phyloP scores from a whole-genome alignment of 192 early-diverging fungal species.

The Entophlyctis helioformis region DNA sequence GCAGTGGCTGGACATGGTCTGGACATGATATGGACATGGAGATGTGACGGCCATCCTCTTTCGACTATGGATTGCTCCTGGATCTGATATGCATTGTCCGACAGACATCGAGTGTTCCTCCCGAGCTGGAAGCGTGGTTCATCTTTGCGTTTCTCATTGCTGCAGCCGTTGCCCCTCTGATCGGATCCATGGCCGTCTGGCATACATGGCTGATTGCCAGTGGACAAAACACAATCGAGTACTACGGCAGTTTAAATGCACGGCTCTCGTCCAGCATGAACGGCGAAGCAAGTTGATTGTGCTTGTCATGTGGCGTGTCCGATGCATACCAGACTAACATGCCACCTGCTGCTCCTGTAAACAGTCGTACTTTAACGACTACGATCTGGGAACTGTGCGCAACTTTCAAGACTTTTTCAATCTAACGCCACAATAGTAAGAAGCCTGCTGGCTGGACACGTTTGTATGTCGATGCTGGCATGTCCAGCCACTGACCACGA shows the following conservation, averaged over 20 bases:
- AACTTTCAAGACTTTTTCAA: slow-evolving; percentile 36
- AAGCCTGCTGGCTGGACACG: background rate
- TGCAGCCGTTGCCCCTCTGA: slow-evolving; percentile 15
- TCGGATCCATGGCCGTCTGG: slow-evolving; percentile 19
- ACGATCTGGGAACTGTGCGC: slow-evolving; percentile 28
- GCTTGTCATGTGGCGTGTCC: background rate
- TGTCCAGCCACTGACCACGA: no score
- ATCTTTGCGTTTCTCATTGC: slow-evolving; percentile 19
- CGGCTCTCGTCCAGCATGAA: slow-evolving; percentile 3
- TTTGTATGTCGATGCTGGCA: background rate
- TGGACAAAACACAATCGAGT: slow-evolving; percentile 35
- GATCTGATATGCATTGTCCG: background rate
- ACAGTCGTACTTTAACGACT: slow-evolving; percentile 22
- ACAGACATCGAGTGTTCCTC: slow-evolving; percentile 2
- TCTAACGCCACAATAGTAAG: slow-evolving; percentile 12
- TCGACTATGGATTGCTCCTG: background rate
- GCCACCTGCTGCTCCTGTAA: background rate
- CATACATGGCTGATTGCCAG: slow-evolving; percentile 32
- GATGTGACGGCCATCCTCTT: background rate
- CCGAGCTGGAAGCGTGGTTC: slow-evolving; percentile 5
- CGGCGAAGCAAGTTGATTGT: slow-evolving; percentile 18
- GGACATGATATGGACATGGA: background rate
- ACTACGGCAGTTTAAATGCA: slow-evolving; percentile 15
- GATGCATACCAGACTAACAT: background rate
- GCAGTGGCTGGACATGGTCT: background rate